These are phyloP conservation scores for Apiospora hydei DNA, from an alignment of 2,329 filamentous ascomycete species.

Conservation along the genomic window DNA sequence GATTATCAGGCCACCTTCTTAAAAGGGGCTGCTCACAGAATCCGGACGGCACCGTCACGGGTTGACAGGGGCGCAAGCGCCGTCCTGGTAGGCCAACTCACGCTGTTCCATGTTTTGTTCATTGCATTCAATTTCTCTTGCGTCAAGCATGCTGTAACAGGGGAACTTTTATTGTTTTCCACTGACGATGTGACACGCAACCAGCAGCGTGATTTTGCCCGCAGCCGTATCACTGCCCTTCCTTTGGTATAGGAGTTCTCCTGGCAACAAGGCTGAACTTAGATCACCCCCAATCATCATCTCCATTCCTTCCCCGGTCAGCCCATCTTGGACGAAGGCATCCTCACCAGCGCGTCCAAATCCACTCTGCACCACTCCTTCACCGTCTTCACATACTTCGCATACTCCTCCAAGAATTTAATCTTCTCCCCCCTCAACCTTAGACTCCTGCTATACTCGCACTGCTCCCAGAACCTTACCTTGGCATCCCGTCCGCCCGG, in stretches of 20 bases:
- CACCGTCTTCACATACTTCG: not conserved
- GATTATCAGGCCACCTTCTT: not conserved
- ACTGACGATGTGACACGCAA: not conserved
- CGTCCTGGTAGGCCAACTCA: not conserved
- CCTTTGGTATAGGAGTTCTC: not conserved
- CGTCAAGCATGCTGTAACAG: too few species aligned
- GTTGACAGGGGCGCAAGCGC: not conserved
- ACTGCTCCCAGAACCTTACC: not conserved
- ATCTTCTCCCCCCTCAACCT: not conserved
- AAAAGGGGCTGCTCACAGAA: too few species aligned
- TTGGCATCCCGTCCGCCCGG: not conserved
- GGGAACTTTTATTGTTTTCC: not conserved
- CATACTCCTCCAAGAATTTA: not conserved
- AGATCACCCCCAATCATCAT: not conserved
- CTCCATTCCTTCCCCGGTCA: too few species aligned
- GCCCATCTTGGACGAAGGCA: not conserved
- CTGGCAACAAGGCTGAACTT: not conserved
- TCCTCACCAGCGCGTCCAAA: not conserved
- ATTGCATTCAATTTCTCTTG: not conserved
- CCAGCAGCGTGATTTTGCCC: too few species aligned
- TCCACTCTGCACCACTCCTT: not conserved
- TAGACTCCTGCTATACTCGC: too few species aligned
- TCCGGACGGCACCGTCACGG: not conserved
- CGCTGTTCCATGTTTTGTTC: not conserved
- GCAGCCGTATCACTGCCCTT: too few species aligned